A percentile compares a stretch with the other conserved stretches of the same genome.
Evolutionary conservation across 257 asterid genomes (phyloP).

Genomic region (Craterostigma plantagineum): DNA sequence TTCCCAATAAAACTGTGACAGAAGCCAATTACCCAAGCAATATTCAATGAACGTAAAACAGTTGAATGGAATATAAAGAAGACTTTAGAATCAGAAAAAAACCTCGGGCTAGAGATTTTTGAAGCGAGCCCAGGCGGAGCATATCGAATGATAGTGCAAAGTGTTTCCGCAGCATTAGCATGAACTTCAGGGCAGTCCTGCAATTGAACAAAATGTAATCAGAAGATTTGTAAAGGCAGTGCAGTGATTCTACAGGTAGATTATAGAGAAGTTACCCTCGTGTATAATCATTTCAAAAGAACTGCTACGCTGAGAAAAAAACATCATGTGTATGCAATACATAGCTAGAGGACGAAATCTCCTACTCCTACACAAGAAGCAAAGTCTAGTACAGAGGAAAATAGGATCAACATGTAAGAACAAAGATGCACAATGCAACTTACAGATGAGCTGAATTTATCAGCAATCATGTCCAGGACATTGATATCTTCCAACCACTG

Average conservation of each 20-base stretch:
- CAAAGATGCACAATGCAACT: conserved; percentile 25
- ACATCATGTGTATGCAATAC: too few relatives aligned
- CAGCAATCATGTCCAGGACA: conserved; percentile 77
- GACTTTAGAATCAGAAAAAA: background rate
- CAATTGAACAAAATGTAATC: background rate
- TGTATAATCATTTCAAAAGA: too few relatives aligned
- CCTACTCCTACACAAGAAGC: too few relatives aligned
- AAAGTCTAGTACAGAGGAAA: too few relatives aligned
- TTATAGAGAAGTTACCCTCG: too few relatives aligned
- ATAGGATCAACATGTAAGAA: too few relatives aligned
- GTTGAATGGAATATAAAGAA: background rate
- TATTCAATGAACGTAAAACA: background rate
- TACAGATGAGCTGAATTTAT: conserved; percentile 87
- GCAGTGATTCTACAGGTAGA: background rate
- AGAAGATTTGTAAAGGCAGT: background rate
- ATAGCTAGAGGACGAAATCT: too few relatives aligned
- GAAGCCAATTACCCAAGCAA: conserved; percentile 3
- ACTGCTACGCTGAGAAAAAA: too few relatives aligned
- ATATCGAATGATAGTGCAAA: conserved; percentile 57
- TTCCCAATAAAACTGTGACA: conserved; percentile 40
- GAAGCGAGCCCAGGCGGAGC: conserved; percentile 63
- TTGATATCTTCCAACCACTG: conserved; percentile 73
- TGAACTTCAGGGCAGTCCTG: conserved; percentile 92
- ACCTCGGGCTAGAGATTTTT: conserved; percentile 68
- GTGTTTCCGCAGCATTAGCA: conserved; percentile 90